Percentiles rank a stretch among this genome's conserved stretches.
These are phyloP conservation scores for Aspergillus sp. DNA, from an alignment of 2,329 filamentous ascomycete species.

Conservation along the genomic window DNA sequence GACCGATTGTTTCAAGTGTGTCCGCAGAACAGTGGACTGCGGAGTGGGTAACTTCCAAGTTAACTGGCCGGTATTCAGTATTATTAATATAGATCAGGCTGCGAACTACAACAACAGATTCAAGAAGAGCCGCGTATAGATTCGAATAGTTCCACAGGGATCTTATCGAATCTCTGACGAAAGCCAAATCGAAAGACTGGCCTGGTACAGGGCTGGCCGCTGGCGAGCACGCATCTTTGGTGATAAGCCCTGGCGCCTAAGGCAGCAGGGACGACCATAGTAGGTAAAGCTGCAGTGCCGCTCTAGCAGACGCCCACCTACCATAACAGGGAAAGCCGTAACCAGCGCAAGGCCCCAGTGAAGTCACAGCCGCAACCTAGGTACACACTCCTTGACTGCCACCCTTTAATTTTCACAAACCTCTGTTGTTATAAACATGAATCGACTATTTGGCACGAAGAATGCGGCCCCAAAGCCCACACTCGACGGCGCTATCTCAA, in stretches of 20 bases:
- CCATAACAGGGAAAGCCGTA: constrained; percentile 2
- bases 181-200: not conserved
- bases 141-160: not conserved
- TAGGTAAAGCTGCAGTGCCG: constrained; percentile 1
- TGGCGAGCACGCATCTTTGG: not conserved
- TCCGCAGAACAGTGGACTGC: constrained; percentile 11
- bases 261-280: not conserved
- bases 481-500: constrained; percentile 79
- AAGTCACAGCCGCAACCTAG: constrained; percentile 1
- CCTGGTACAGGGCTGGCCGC: not conserved
- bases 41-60: not conserved
- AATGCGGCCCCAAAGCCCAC: constrained; percentile 87
- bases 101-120: constrained; percentile 6
- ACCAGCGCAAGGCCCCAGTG: not conserved
- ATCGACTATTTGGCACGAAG: constrained; percentile 91
- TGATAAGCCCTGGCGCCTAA: constrained; percentile 2
- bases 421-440: constrained; percentile 66
- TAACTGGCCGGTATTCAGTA: constrained; percentile 2
- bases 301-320: constrained; percentile 4
- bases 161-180: not conserved
- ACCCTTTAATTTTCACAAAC: not conserved
- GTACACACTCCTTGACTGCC: constrained; percentile 4
- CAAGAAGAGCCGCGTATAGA: not conserved
- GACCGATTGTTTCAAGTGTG: constrained; percentile 24
- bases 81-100: constrained; percentile 12